Evolutionary conservation across 345 rosid species (phyloP).

Genomic region (Eucalyptus cloeziana): DNA sequence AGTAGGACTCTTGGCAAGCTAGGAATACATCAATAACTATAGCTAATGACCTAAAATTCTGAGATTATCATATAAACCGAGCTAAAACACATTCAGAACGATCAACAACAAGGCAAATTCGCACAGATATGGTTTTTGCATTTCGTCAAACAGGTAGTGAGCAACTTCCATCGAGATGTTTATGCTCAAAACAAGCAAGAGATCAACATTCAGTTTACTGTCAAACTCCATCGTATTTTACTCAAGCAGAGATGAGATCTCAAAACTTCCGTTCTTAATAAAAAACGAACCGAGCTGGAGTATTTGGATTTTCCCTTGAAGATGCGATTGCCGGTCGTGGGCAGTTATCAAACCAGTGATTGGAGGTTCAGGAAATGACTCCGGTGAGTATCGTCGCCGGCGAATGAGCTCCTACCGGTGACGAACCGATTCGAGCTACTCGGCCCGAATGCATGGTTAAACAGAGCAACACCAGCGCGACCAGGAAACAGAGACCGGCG

Average conservation of each 20-base stretch:
- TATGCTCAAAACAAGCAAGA: no score
- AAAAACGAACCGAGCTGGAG: not conserved
- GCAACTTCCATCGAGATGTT: no score
- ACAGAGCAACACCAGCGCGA: not conserved
- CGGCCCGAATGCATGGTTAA: not conserved
- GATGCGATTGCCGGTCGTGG: fast-evolving
- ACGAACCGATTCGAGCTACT: not conserved
- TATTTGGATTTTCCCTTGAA: not conserved
- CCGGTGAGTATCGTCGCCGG: not conserved
- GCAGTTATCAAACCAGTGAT: not conserved
- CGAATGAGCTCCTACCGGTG: fast-evolving
- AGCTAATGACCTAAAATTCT: no score
- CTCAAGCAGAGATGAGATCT: not conserved
- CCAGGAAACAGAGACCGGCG: fast-evolving
- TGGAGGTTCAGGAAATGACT: not conserved
- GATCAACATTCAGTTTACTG: fast-evolving
- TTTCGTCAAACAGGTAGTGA: fast-evolving
- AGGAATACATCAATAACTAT: no score
- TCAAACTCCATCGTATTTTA: no score
- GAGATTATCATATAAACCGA: no score
- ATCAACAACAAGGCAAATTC: no score
- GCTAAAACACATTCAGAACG: no score
- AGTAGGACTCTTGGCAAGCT: no score
- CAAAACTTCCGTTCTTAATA: not conserved
- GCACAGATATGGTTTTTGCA: no score